Evolutionary conservation across 148 eudicot species (phyloP).

Genomic region (Rhododendron simsii): DNA sequence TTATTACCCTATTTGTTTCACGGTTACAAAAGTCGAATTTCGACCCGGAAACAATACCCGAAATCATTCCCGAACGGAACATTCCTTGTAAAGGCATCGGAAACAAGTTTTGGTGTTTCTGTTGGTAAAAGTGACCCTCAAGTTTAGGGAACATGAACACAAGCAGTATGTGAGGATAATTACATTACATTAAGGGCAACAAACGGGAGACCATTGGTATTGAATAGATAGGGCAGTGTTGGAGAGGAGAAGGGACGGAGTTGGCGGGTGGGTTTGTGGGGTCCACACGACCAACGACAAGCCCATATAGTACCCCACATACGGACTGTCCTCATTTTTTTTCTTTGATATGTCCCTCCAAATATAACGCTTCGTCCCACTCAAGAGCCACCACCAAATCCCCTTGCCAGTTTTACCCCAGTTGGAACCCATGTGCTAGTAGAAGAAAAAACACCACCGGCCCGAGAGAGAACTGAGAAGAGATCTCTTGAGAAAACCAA

Average conservation of each 20-base stretch:
- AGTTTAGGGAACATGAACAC: background rate
- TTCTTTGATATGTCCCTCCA: background rate
- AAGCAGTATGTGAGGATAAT: too few species aligned
- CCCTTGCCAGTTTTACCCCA: background rate
- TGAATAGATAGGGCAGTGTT: background rate
- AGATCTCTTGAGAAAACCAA: background rate
- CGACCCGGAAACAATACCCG: too few species aligned
- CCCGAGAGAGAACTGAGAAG: background rate
- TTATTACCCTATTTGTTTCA: too few species aligned
- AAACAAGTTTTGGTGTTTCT: background rate
- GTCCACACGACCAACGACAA: conserved; percentile 8
- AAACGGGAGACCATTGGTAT: background rate
- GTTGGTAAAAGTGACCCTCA: background rate
- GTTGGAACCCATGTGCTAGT: conserved; percentile 1
- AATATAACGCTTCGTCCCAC: conserved; percentile 26
- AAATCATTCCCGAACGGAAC: too few species aligned
- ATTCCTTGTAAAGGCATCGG: background rate
- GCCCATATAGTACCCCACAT: background rate
- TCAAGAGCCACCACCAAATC: conserved; percentile 30
- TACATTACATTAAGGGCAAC: background rate
- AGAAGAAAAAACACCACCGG: background rate
- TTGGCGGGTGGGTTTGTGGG: background rate
- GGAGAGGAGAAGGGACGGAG: too few species aligned
- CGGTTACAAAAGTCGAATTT: background rate
- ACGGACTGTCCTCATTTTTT: background rate